Evolutionary conservation across 2,329 filamentous ascomycete genomes (phyloP).

Genomic region (Pseudogymnoascus sp.): DNA sequence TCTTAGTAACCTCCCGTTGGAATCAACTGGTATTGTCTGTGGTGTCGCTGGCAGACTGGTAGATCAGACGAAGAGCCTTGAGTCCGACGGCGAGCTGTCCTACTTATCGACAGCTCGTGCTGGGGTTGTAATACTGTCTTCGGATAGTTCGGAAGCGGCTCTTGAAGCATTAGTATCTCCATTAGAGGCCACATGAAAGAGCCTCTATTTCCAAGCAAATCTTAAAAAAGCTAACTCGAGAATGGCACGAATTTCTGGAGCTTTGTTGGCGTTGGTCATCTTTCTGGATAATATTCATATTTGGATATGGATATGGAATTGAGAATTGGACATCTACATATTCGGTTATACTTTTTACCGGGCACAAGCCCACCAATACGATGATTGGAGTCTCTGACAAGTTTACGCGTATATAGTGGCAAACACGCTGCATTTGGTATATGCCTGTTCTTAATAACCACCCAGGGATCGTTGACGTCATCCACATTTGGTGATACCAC

Average conservation of each 20-base stretch:
- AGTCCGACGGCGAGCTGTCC: constrained; percentile 55
- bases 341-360: background rate
- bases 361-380: background rate
- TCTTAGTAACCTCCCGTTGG: constrained; percentile 68
- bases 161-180: constrained; percentile 46
- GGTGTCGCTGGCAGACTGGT: constrained; percentile 81
- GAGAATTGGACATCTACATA: background rate
- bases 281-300: background rate
- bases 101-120: constrained; percentile 85
- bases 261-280: background rate
- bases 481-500: background rate
- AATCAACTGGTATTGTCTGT: constrained; percentile 91
- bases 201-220: background rate
- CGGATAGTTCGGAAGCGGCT: constrained; percentile 65
- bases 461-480: constrained; percentile 4
- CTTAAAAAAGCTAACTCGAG: background rate
- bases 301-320: background rate
- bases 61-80: constrained; percentile 50
- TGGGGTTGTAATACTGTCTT: constrained; percentile 78
- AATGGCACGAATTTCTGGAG: background rate
- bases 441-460: background rate
- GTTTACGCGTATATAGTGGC: constrained; percentile 1
- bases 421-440: background rate
- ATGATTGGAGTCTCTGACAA: background rate
- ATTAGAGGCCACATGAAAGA: background rate